Base-by-base conservation (phyloP, 805 yeast species). In the Blastobotrys mokoenaii region DNA sequence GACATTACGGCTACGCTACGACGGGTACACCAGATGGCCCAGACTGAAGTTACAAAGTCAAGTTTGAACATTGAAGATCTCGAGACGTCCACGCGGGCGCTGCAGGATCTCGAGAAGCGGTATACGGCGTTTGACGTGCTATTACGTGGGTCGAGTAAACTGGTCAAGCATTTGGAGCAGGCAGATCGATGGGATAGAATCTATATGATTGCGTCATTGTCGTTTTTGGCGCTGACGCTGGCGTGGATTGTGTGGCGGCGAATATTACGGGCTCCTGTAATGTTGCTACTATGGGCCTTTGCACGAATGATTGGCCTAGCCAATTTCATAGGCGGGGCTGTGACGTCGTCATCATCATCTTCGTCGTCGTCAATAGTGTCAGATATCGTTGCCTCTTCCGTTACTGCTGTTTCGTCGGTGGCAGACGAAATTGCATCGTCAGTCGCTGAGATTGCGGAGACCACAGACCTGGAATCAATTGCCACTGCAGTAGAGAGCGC, bases 161-260 rank as follows among this genome's bases (percentile, higher is more conserved):
- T 69, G 37, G 65, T 68, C 16, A 46, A 55, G 25, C 56, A 64
- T 10, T 55, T 68, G 27, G 70, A 67, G 46, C 61, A 63, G 48
- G 70, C 73, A 11, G 72, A 68, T 42, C 49, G 53, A 22, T 53
- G 62, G 62, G 72, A 68, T 44, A 51, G 70, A 3, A 48, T 60
- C 4, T 48, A 53, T 34, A 67, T 68, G 71, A 54, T 59, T 37
- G 56, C 58, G 14, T 51, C 68, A 9, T 47, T 68, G 46, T 59
- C 62, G n/a, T 65, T 69, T 44, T 50, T 68, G 40, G 66, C 58
- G 1, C 46, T 54, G 2, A 69, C 62, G 9, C 43, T 68, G 34
- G 31, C 46, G 6, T 68, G 69, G 65, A 57, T 68, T 27, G 40
- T 68, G 3, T 68, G 66, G 60, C 49, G 71, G 37, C 54, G 72